Conservation (phyloP, 257 asterid genomes). For the Solanum commersonii region DNA sequence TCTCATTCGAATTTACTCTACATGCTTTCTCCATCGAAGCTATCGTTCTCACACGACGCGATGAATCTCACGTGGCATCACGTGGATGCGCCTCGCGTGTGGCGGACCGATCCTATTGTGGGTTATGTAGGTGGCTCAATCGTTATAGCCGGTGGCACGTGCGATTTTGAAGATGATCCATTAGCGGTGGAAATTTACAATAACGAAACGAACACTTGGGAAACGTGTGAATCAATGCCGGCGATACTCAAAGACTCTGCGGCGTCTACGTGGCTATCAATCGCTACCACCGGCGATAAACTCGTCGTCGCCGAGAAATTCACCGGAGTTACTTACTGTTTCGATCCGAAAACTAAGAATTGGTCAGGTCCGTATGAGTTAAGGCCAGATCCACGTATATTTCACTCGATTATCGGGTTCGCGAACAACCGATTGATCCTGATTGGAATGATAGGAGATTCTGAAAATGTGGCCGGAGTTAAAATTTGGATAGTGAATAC, state of each 20-base stretch:
- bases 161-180: constrained; percentile 66
- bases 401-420: constrained; percentile 30
- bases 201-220: constrained; percentile 20
- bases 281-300: constrained; percentile 28
- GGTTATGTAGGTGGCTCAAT: constrained; percentile 42
- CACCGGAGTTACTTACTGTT: constrained; percentile 42
- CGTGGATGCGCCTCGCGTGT: constrained; percentile 33
- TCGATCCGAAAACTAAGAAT: constrained; percentile 30
- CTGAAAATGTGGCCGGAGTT: constrained; percentile 14
- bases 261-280: constrained; percentile 43
- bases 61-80: constrained; percentile 43
- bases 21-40: constrained; percentile 33
- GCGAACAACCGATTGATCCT: constrained; percentile 19
- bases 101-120: constrained; percentile 64
- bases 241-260: constrained; percentile 27
- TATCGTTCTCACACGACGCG: constrained; percentile 56
- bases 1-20: constrained; percentile 49
- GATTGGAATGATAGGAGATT: constrained; percentile 24
- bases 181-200: constrained; percentile 60
- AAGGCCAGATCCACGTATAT: constrained; percentile 21
- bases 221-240: constrained; percentile 50
- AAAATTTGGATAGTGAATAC: constrained; percentile 37
- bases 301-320: constrained; percentile 40
- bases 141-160: constrained; percentile 68
- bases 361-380: constrained; percentile 39